phyloP scores from a whole-genome alignment of 306 rosid genomes.

The Castanopsis chinensis region DNA sequence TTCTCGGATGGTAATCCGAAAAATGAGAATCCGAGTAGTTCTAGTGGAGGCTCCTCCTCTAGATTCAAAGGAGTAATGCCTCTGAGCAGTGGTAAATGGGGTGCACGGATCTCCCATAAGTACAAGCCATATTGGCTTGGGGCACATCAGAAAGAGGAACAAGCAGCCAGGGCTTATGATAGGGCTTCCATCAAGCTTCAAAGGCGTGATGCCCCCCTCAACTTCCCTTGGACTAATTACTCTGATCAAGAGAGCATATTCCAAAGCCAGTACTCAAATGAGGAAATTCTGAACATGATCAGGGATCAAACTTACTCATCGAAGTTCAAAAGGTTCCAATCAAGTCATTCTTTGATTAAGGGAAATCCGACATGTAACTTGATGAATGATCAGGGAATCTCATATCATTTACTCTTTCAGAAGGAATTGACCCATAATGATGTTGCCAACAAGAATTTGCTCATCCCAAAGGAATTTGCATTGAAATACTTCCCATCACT shows the following conservation, averaged over 20 bases:
- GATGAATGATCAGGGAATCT: conserved; percentile 10
- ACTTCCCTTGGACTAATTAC: conserved; percentile 10
- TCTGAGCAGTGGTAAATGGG: conserved; percentile 12
- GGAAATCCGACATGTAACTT: not conserved
- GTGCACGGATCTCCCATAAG: not conserved
- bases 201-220: not conserved
- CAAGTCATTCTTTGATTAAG: not conserved
- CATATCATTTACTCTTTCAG: not conserved
- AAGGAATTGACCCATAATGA: conserved; percentile 12
- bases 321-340: not conserved
- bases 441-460: conserved; percentile 4
- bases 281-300: conserved; percentile 12
- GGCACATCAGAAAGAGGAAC: not conserved
- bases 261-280: conserved; percentile 5
- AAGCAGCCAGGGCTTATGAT: conserved; percentile 11
- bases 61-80: not conserved
- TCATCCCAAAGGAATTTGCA: conserved; percentile 1
- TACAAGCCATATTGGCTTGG: conserved; percentile 16
- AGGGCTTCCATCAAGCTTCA: conserved; percentile 11
- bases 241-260: not conserved
- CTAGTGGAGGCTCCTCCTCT: not conserved
- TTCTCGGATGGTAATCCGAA: not conserved
- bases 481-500: not conserved
- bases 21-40: not conserved
- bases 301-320: conserved; percentile 1